phyloP scores from a whole-genome alignment of 306 rosid genomes.

The Dalbergia oliveri region DNA sequence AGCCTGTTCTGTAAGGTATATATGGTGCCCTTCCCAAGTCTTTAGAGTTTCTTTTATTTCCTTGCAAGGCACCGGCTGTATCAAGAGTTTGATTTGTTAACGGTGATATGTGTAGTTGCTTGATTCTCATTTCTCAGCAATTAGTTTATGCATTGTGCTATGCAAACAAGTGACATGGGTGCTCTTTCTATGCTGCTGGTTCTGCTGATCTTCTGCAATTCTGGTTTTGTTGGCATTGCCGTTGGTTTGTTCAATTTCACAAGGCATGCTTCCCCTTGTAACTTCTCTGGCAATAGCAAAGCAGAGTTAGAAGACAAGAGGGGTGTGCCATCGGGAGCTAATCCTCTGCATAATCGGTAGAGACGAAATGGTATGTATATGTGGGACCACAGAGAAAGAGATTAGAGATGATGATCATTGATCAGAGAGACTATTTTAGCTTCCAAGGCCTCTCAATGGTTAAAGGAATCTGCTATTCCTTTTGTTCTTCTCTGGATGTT shows the following conservation, averaged over 20 bases:
- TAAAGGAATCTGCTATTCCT: conserved; percentile 56
- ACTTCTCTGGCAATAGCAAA: conserved; percentile 19
- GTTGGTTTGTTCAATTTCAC: conserved; percentile 48
- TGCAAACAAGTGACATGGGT: conserved; percentile 48
- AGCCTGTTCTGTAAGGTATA: background rate
- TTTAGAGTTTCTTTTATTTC: conserved; percentile 11
- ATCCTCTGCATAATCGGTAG: conserved; percentile 76
- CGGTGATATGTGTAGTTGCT: background rate
- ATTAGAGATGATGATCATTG: background rate
- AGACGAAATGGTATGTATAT: background rate
- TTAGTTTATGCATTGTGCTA: conserved; percentile 8
- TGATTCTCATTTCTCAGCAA: background rate
- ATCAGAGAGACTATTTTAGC: background rate
- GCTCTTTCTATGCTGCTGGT: conserved; percentile 52
- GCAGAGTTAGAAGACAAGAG: conserved; percentile 59
- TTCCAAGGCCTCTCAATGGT: conserved; percentile 10
- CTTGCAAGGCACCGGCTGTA: background rate
- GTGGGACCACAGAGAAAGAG: conserved; percentile 26
- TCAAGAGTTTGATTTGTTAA: background rate
- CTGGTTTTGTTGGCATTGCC: conserved; percentile 52
- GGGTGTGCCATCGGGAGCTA: conserved; percentile 69
- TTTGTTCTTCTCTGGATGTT: conserved; percentile 58
- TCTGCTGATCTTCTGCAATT: conserved; percentile 55
- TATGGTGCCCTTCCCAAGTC: background rate
- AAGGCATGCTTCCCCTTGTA: conserved; percentile 21